These are phyloP conservation scores for Plasmodium inui DNA, from an alignment of 169 alveolate species.

Conservation along the genomic window DNA sequence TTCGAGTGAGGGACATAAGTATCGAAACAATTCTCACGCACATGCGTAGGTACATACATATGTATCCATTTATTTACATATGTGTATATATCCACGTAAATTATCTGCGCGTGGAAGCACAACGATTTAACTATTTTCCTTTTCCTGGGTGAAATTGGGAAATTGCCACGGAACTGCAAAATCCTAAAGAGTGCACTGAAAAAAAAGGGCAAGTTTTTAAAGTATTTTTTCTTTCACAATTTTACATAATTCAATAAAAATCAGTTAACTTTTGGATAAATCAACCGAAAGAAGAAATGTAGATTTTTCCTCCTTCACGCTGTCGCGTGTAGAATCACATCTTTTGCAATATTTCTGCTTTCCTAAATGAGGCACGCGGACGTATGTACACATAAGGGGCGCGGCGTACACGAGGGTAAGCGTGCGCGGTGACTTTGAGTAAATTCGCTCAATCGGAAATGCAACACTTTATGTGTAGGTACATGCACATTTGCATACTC, in stretches of 20 bases:
- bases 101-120: not conserved
- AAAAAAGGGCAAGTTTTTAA: not conserved
- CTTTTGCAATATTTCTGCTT: not conserved
- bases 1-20: not conserved
- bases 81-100: not conserved
- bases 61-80: not conserved
- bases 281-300: not conserved
- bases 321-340: not conserved
- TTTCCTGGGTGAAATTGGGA: not conserved
- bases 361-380: not conserved
- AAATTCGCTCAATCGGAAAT: not conserved
- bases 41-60: not conserved
- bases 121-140: not conserved
- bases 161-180: not conserved
- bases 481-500: not conserved
- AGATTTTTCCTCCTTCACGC: constrained; percentile 4
- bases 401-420: not conserved
- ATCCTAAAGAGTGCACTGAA: not conserved
- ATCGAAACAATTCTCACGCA: not conserved
- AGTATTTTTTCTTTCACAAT: not conserved
- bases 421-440: not conserved
- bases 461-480: not conserved
- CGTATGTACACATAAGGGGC: not conserved
- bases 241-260: not conserved
- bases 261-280: not conserved